These are phyloP conservation scores for Haplosporangium sp. DNA, from an alignment of 371 early-diverging fungal genomes.

Conservation along the genomic window DNA sequence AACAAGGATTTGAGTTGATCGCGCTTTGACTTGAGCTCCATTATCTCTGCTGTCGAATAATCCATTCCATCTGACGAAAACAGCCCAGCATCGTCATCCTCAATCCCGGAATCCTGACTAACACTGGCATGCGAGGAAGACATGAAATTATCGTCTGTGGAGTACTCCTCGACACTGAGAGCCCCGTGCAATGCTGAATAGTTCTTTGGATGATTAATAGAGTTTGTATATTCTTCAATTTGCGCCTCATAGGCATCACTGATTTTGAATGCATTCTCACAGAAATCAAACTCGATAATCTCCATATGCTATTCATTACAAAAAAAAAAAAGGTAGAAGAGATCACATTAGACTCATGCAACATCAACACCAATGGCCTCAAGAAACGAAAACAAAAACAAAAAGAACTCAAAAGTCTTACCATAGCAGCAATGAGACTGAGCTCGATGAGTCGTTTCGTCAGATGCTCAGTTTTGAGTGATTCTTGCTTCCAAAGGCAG, in stretches of 20 bases:
- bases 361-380: not conserved
- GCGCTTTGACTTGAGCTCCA: slow-evolving; percentile 49
- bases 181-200: not conserved
- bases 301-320: slow-evolving; percentile 27
- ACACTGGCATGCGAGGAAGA: slow-evolving; percentile 47
- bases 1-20: slow-evolving; percentile 48
- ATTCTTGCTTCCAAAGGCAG: slow-evolving; percentile 46
- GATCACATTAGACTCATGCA: not conserved
- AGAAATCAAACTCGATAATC: slow-evolving; percentile 49
- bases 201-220: not conserved
- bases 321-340: slow-evolving; percentile 1
- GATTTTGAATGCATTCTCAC: slow-evolving; percentile 53
- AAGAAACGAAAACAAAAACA: not conserved
- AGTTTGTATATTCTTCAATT: slow-evolving; percentile 15
- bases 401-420: slow-evolving; percentile 20
- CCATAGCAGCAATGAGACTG: slow-evolving; percentile 54
- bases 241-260: slow-evolving; percentile 23
- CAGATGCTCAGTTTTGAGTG: slow-evolving; percentile 25
- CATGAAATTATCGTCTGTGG: slow-evolving; percentile 35
- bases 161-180: slow-evolving; percentile 28
- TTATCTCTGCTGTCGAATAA: slow-evolving; percentile 34
- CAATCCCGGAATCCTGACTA: slow-evolving; percentile 46
- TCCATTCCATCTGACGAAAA: slow-evolving; percentile 39
- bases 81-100: slow-evolving; percentile 33
- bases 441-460: slow-evolving; percentile 47